Evolutionary conservation across 1,139 yeast genomes (phyloP).

Genomic region (Hemisphaericaspora lyxosophila): DNA sequence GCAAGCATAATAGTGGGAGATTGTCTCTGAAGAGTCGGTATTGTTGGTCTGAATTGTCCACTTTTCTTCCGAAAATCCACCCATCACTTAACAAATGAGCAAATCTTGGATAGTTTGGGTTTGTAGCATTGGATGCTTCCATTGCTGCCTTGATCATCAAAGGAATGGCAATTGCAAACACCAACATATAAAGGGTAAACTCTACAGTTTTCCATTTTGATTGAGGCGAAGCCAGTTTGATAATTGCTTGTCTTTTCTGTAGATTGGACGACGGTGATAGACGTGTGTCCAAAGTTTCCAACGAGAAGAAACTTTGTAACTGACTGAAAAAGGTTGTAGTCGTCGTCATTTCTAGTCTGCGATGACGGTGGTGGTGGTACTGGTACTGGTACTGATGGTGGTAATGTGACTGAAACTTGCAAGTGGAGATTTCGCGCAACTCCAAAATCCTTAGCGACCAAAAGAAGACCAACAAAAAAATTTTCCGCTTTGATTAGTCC

Average conservation of each 20-base stretch:
- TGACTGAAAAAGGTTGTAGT: slow-evolving; percentile 18
- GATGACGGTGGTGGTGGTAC: no score
- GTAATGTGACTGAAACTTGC: no score
- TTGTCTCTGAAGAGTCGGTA: slow-evolving; percentile 86
- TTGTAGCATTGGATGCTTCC: slow-evolving; percentile 74
- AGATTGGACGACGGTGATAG: slow-evolving; percentile 54
- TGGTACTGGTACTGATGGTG: no score
- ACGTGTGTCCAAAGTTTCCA: slow-evolving; percentile 78
- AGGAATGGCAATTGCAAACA: slow-evolving; percentile 72
- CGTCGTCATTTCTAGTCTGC: neutral
- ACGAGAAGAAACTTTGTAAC: slow-evolving; percentile 53
- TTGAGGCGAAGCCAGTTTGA: slow-evolving; percentile 43
- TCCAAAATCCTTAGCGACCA: no score
- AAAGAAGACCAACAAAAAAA: no score
- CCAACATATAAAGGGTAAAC: slow-evolving; percentile 62
- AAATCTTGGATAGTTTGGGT: slow-evolving; percentile 71
- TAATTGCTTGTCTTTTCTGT: slow-evolving; percentile 40
- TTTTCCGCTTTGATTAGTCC: no score
- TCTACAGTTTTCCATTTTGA: slow-evolving; percentile 78
- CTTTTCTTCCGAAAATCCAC: slow-evolving; percentile 79
- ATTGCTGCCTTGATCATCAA: slow-evolving; percentile 78
- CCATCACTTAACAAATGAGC: slow-evolving; percentile 61
- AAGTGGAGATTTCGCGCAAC: no score
- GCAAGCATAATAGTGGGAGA: slow-evolving; percentile 56
- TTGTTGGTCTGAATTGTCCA: slow-evolving; percentile 88